Conservation (phyloP, 2,329 filamentous ascomycete species). For the Chrysoporthe puriensis region DNA sequence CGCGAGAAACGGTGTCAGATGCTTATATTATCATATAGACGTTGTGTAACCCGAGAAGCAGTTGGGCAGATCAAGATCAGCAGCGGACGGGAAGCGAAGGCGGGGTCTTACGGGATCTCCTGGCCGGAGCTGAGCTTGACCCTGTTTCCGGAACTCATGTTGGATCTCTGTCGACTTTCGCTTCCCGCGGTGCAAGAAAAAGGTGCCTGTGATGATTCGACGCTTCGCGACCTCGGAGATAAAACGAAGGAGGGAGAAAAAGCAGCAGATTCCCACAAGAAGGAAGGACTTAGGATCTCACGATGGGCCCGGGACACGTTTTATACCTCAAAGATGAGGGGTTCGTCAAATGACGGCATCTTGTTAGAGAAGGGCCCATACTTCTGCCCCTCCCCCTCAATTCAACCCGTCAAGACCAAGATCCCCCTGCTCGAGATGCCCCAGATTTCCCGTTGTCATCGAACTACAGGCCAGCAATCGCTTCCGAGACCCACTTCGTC, state of each 20-base stretch:
- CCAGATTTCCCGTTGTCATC: not conserved
- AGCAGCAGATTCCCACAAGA: not conserved
- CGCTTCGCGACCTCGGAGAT: not conserved
- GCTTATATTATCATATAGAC: not conserved
- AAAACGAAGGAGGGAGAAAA: not conserved
- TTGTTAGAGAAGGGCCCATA: not conserved
- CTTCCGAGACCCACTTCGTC: not conserved
- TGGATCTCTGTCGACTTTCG: not conserved
- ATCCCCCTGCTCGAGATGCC: not conserved
- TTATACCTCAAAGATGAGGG: conserved; percentile 6
- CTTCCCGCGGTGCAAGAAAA: not conserved
- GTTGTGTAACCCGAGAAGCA: not conserved
- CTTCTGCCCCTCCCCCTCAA: conserved; percentile 25
- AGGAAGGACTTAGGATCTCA: not conserved
- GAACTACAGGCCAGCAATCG: conserved; percentile 6
- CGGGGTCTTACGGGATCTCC: conserved; percentile 55
- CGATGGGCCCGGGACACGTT: not conserved
- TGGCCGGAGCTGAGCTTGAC: conserved; percentile 66
- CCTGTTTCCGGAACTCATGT: conserved; percentile 60
- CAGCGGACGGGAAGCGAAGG: conserved; percentile 35
- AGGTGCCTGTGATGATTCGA: not conserved
- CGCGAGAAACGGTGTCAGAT: conserved; percentile 4
- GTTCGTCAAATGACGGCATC: conserved; percentile 23
- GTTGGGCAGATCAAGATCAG: not conserved
- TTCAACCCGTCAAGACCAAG: not conserved